These are phyloP conservation scores for Lyophyllum atratum DNA, from an alignment of 768 basidiomycete species.

Conservation along the genomic window DNA sequence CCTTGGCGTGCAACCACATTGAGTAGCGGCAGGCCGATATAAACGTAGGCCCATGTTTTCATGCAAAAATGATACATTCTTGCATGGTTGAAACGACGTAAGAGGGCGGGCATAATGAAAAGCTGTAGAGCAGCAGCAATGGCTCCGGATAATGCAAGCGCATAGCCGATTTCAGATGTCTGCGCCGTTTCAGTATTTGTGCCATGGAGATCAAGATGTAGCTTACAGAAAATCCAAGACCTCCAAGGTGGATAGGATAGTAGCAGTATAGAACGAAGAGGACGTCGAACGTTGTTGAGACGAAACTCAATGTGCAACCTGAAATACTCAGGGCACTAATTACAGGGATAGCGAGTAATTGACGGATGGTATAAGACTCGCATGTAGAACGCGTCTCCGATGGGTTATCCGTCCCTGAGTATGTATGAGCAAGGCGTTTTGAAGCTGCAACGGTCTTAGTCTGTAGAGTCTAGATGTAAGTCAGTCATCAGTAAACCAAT, in stretches of 20 bases:
- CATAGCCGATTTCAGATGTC: conserved; percentile 51
- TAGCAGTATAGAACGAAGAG: conserved; percentile 68
- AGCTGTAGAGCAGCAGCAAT: conserved; percentile 51
- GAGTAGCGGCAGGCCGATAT: conserved; percentile 47
- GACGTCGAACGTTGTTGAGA: conserved; percentile 57
- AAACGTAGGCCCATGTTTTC: conserved; percentile 53
- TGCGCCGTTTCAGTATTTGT: conserved; percentile 25
- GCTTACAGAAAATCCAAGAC: conserved; percentile 36
- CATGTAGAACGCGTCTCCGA: conserved; percentile 9
- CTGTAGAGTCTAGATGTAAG: background rate
- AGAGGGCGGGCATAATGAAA: conserved; percentile 52
- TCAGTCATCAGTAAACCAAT: background rate
- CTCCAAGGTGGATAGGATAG: conserved; percentile 53
- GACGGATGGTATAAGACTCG: conserved; percentile 24
- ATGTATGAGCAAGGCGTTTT: background rate
- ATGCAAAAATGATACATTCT: conserved; percentile 56
- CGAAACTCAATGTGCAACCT: conserved; percentile 50
- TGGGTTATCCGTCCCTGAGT: conserved; percentile 29
- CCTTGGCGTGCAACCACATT: conserved; percentile 43
- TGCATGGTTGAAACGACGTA: conserved; percentile 49
- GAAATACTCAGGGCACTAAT: conserved; percentile 52
- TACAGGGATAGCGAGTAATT: conserved; percentile 51
- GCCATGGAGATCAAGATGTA: background rate
- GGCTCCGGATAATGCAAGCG: conserved; percentile 50
- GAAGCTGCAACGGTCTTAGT: background rate